Conservation (phyloP, 495 filamentous ascomycete species). For the Podospora tetraspora region DNA sequence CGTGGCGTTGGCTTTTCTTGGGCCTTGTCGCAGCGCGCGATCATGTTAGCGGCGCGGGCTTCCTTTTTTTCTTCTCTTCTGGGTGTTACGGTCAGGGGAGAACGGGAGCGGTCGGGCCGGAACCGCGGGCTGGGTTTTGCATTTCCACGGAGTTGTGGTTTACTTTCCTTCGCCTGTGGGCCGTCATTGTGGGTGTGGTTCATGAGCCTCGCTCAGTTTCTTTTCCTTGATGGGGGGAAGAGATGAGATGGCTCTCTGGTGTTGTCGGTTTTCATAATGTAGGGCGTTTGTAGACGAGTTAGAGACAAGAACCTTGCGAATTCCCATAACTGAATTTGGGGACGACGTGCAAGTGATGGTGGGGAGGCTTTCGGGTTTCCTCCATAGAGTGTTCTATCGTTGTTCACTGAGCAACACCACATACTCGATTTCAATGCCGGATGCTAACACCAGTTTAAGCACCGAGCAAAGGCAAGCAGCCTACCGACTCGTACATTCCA, state of each 20-base stretch:
- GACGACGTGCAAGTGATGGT: background rate
- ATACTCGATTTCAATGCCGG: no score
- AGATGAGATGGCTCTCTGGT: background rate
- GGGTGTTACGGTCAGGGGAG: background rate
- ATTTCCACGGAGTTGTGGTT: slow-evolving; percentile 5
- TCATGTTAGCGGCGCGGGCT: background rate
- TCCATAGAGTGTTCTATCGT: background rate
- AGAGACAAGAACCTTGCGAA: background rate
- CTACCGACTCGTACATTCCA: background rate
- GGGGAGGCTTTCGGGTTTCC: background rate
- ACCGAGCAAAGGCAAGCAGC: no score
- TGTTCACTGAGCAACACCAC: no score
- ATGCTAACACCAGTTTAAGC: no score
- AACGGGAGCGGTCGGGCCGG: background rate
- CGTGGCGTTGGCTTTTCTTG: background rate
- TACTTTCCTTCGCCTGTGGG: background rate
- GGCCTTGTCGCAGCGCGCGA: background rate
- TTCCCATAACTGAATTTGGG: background rate
- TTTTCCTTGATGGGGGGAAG: background rate
- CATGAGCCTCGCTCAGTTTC: background rate
- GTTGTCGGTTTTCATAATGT: background rate
- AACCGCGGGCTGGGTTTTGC: background rate
- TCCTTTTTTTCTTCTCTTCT: background rate
- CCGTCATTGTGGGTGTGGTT: background rate
- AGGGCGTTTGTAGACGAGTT: background rate